Evolutionary conservation across 805 yeast species (phyloP).

Genomic region (Wickerhamomyces mucosus): DNA sequence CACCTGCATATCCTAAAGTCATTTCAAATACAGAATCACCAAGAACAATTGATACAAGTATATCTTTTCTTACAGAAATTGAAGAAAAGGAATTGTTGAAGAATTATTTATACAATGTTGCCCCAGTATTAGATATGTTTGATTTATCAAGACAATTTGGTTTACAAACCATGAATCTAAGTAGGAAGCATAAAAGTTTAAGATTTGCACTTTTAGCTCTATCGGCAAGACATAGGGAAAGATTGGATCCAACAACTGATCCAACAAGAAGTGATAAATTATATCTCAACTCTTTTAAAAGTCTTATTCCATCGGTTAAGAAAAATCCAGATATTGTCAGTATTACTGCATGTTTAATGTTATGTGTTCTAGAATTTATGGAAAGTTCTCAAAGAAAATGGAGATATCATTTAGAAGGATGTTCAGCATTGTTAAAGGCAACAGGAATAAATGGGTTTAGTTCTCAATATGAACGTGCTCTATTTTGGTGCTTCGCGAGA

Average conservation of each 20-base stretch:
- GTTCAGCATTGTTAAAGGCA: conserved; percentile 28
- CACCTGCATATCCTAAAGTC: conserved; percentile 1
- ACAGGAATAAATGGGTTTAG: conserved; percentile 30
- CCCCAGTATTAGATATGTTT: conserved; percentile 32
- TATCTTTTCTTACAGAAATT: conserved; percentile 22
- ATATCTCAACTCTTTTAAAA: conserved; percentile 26
- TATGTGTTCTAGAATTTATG: conserved; percentile 35
- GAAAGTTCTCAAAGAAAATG: conserved; percentile 28
- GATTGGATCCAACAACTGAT: conserved; percentile 18
- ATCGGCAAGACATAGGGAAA: conserved; percentile 25
- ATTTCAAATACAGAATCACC: not conserved
- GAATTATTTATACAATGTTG: conserved; percentile 28
- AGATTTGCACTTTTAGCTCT: conserved; percentile 24
- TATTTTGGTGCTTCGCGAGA: conserved; percentile 36
- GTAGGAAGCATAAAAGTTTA: conserved; percentile 28
- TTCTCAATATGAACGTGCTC: conserved; percentile 24
- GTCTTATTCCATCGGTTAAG: conserved; percentile 26
- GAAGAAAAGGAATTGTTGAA: conserved; percentile 24
- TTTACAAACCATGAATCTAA: conserved; percentile 25
- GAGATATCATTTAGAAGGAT: conserved; percentile 31
- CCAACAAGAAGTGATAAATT: conserved; percentile 20
- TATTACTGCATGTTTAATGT: conserved; percentile 29
- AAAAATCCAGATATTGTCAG: conserved; percentile 20
- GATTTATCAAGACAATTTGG: conserved; percentile 26
- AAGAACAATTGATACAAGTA: conserved; percentile 1